phyloP scores from a whole-genome alignment of 352 stramenopile species.

The Phytophthora constricta region DNA sequence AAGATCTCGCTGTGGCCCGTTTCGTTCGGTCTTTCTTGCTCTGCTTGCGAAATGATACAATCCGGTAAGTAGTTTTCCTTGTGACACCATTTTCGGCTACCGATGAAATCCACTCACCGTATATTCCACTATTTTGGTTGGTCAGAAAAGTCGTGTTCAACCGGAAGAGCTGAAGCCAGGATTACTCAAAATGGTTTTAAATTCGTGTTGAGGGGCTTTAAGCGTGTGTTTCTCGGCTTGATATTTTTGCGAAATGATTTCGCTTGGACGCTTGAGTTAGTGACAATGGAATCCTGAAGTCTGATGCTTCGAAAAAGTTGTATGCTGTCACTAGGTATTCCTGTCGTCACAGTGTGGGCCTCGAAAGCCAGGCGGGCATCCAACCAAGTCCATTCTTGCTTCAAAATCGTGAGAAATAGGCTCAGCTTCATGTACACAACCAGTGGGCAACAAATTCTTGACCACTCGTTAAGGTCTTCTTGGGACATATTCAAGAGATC shows the following conservation, averaged over 20 bases:
- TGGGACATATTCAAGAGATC: constrained; percentile 31
- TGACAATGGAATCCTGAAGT: too few species aligned
- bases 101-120: too few species aligned
- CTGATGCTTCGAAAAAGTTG: too few species aligned
- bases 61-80: constrained; percentile 50
- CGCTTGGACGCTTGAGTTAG: not conserved
- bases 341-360: too few species aligned
- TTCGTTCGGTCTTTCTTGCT: constrained; percentile 98
- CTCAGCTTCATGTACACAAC: constrained; percentile 37
- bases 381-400: constrained; percentile 22
- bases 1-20: constrained; percentile 96
- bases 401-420: constrained; percentile 35
- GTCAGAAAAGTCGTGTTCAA: too few species aligned
- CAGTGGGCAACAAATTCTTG: constrained; percentile 12
- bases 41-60: constrained; percentile 99
- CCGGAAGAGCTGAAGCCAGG: too few species aligned
- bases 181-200: too few species aligned
- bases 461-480: constrained; percentile 9
- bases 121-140: too few species aligned
- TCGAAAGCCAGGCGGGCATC: constrained; percentile 12
- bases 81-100: too few species aligned
- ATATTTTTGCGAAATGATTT: not conserved
- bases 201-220: not conserved
- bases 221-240: not conserved
- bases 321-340: too few species aligned